Conservation (phyloP, 2,329 filamentous ascomycete genomes). For the Penicillium frequentans region DNA sequence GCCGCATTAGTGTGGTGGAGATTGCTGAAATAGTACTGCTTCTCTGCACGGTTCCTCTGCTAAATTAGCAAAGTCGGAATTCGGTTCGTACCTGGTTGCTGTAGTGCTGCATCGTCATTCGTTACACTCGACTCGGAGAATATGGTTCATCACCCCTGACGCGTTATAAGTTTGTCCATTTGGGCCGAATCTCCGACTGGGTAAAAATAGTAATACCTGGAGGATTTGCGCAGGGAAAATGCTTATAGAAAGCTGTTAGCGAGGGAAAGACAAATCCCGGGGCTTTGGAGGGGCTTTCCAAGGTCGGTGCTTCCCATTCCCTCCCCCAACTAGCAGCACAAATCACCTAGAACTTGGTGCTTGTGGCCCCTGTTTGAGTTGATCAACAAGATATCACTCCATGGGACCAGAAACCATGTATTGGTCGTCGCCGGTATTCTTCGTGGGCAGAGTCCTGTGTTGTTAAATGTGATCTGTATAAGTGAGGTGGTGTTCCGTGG, state of each 20-base stretch:
- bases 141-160: neutral
- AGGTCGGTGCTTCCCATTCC: too few species aligned
- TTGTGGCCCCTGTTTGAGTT: too few species aligned
- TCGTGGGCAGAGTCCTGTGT: too few species aligned
- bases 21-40: neutral
- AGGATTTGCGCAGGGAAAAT: neutral
- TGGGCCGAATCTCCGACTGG: neutral
- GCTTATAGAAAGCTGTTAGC: neutral
- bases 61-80: neutral
- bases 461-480: too few species aligned
- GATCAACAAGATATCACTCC: too few species aligned
- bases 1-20: constrained; percentile 24
- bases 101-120: neutral
- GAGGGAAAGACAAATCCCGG: too few species aligned
- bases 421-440: too few species aligned
- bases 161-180: neutral
- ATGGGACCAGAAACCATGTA: too few species aligned
- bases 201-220: neutral
- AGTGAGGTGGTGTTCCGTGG: too few species aligned
- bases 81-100: neutral
- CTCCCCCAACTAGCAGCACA: too few species aligned
- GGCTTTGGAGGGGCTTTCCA: too few species aligned
- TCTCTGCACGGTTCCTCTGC: neutral
- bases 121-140: neutral
- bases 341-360: too few species aligned